A percentile compares a stretch with the other conserved stretches of the same genome.
Conservation (phyloP, 1,139 yeast species). For the Yamadazyma spencermartinsiae region DNA sequence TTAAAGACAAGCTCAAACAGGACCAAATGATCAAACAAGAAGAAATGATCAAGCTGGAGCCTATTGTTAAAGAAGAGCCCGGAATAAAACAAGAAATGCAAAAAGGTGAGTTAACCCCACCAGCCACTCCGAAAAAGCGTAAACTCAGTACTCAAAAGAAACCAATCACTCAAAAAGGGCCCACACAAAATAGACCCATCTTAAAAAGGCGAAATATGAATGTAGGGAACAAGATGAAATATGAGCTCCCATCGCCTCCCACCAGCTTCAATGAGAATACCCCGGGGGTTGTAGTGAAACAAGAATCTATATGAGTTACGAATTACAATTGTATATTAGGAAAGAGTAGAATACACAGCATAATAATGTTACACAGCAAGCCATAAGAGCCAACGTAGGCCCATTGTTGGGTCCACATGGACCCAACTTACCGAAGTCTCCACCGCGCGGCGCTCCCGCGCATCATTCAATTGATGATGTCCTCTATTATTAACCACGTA, state of each 20-base stretch:
- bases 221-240: slow-evolving; percentile 12
- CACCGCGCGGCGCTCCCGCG: neutral
- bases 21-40: slow-evolving; percentile 13
- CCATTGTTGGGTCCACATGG: no score
- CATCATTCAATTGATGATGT: neutral
- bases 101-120: slow-evolving; percentile 20
- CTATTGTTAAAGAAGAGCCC: slow-evolving; percentile 7
- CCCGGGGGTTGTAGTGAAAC: neutral
- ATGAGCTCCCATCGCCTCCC: slow-evolving; percentile 22
- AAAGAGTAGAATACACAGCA: neutral
- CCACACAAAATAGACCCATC: slow-evolving; percentile 13
- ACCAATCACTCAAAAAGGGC: no score
- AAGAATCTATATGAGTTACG: slow-evolving; percentile 1
- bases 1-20: slow-evolving; percentile 13
- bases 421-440: neutral
- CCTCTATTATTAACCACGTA: neutral
- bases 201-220: slow-evolving; percentile 19
- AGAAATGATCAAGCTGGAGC: slow-evolving; percentile 12
- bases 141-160: no score
- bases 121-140: slow-evolving; percentile 21
- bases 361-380: no score
- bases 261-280: slow-evolving; percentile 20
- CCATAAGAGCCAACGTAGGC: no score
- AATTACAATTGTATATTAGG: neutral
- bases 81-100: slow-evolving; percentile 5